Evolutionary conservation across 169 alveolate genomes (phyloP).

Genomic region (Cystoisospora suis): DNA sequence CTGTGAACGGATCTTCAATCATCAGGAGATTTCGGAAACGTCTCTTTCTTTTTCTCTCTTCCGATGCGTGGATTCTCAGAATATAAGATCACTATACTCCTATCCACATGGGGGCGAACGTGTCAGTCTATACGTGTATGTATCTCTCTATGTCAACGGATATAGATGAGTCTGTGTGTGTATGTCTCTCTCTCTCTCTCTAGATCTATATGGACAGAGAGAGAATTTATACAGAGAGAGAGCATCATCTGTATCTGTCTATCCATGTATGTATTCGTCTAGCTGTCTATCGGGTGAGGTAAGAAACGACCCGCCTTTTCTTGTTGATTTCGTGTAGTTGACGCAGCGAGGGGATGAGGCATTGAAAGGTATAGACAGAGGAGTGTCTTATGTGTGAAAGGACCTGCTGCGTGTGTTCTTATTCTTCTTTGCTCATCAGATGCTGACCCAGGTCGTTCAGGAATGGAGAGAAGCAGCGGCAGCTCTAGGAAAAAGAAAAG

Average conservation of each 20-base stretch:
- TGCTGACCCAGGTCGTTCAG: background rate
- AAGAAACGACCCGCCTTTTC: background rate
- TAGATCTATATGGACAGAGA: background rate
- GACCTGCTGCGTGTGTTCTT: background rate
- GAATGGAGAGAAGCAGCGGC: background rate
- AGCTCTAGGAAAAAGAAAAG: background rate
- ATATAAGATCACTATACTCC: too few species aligned
- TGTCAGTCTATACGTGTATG: background rate
- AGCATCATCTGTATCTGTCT: background rate
- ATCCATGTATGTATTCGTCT: background rate
- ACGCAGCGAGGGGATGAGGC: background rate
- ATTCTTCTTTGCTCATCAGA: background rate
- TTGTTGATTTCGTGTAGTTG: background rate
- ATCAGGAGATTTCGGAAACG: background rate
- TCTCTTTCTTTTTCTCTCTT: too few species aligned
- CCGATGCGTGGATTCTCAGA: too few species aligned
- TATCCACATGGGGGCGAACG: background rate
- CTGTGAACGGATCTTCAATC: background rate
- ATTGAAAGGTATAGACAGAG: too few species aligned
- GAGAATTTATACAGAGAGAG: background rate
- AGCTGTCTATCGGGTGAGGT: background rate
- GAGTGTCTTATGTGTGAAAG: background rate
- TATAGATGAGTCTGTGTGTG: background rate
- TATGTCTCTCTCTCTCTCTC: background rate
- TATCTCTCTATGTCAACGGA: background rate